These are phyloP conservation scores for Ophiostoma novo-ulmi DNA, from an alignment of 2,329 filamentous ascomycete genomes.

Conservation along the genomic window DNA sequence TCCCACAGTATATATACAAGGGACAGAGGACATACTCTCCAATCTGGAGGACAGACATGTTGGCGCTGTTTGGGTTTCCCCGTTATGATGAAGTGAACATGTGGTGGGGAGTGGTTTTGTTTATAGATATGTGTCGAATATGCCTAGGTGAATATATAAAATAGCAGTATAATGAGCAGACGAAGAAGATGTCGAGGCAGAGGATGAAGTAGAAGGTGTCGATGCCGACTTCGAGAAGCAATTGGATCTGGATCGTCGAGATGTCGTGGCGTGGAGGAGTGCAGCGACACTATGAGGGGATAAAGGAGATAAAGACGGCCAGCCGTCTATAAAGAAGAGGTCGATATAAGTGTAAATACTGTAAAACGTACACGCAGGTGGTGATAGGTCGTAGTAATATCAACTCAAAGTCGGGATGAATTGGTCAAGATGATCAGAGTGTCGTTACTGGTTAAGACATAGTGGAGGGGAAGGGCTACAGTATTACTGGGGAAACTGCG, in stretches of 20 bases:
- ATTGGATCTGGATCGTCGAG: not conserved
- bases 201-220: not conserved
- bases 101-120: not conserved
- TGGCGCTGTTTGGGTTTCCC: constrained; percentile 6
- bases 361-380: not conserved
- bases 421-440: not conserved
- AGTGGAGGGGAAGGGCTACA: not conserved
- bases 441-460: not conserved
- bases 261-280: not conserved
- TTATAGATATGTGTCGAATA: not conserved
- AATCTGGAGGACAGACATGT: constrained; percentile 43
- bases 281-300: not conserved
- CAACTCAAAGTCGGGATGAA: not conserved
- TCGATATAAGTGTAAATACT: not conserved
- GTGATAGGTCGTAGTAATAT: not conserved
- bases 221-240: not conserved
- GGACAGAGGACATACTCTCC: constrained; percentile 37
- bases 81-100: constrained; percentile 11
- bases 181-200: not conserved
- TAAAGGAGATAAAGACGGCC: not conserved
- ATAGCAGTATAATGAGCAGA: not conserved
- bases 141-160: not conserved
- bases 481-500: not conserved
- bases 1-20: not conserved
- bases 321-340: not conserved